Conservation (phyloP, 169 alveolate genomes). For the Cryptosporidium tyzzeri region DNA sequence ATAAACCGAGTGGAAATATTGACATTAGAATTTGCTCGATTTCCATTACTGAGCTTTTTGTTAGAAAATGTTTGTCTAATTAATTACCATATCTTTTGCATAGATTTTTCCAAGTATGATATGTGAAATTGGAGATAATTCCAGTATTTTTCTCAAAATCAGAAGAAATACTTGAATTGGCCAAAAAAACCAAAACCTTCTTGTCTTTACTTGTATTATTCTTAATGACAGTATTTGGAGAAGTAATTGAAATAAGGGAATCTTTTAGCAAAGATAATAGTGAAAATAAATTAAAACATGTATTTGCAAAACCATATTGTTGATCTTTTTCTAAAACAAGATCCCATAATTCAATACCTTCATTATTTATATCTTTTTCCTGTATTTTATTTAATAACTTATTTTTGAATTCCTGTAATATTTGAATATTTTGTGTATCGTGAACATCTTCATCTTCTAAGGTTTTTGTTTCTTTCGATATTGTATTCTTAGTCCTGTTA, state of each 20-base stretch:
- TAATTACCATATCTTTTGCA: not conserved
- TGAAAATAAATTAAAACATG: conserved; percentile 48
- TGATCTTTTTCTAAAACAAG: conserved; percentile 52
- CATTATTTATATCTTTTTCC: not conserved
- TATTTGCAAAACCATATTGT: conserved; percentile 49
- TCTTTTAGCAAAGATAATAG: conserved; percentile 48
- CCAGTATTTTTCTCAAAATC: conserved; percentile 57
- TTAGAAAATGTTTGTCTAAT: not conserved
- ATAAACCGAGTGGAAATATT: not conserved
- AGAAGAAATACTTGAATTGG: not conserved
- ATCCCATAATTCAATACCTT: conserved; percentile 60
- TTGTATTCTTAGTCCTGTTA: conserved; percentile 15
- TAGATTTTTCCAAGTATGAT: conserved; percentile 7
- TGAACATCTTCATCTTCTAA: conserved; percentile 6
- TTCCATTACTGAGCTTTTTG: not conserved
- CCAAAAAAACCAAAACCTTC: conserved; percentile 12
- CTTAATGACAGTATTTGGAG: conserved; percentile 17
- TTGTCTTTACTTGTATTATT: not conserved
- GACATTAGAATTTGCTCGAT: too few relatives aligned
- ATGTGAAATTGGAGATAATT: conserved; percentile 54
- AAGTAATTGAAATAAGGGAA: not conserved
- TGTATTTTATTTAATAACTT: conserved; percentile 9
- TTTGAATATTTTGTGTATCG: not conserved
- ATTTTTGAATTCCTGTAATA: conserved; percentile 6
- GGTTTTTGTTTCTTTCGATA: conserved; percentile 18